Base-by-base conservation (phyloP, 2,329 filamentous ascomycete species). In the Fusarium setosum region DNA sequence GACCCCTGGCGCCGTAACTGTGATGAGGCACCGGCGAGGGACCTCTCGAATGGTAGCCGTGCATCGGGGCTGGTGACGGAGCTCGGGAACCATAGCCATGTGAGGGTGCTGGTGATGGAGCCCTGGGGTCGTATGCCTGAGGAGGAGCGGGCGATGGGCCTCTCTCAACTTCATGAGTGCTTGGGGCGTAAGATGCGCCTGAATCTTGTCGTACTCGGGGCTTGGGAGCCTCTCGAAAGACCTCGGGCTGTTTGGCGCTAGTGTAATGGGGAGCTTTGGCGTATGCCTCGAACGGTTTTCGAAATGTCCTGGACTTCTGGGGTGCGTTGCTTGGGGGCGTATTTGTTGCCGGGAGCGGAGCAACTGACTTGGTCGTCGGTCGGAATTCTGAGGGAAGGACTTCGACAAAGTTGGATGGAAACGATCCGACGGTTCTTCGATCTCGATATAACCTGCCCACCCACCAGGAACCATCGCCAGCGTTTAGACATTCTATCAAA, bases 391-490 rank as follows among this genome's bases (percentile, higher is more conserved):
- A 89, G 55, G 92, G 91, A 29, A 99, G 86, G 6, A 99, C 86
- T 76, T 96, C 88, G 75, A 99, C 96, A 75, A 99, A 99, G 80
- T 99, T 99, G 73, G 94, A 97, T 1, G 96, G 96, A 74, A 99
- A 99, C 18, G 96, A 84, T 53, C 96, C 96, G 72, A 97, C 90
- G 73, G 95, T 94, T 74, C 94, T 89, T 77, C 92, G 91, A 80
- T 99, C 96, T 71, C 96, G 89, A 75, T 90, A 92, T 75, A 99
- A 81, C 65, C 95, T 89, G 45, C 96, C 96, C 80, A 94, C 97
- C 96, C 96, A 99, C 96, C 96, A 99, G 44, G 93, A 94, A 51
- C 96, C 96, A 80, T 99, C 96, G 65, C 96, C 96, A 18, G 96
- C 96, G 77, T 99, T 99, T 52, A 99, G 85, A 75, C 95, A 97